Evolutionary conservation across 164 flowering plant species (phyloP), one percentile per base, ranked within the genome.

Genomic region (Houttuynia cordata): DNA sequence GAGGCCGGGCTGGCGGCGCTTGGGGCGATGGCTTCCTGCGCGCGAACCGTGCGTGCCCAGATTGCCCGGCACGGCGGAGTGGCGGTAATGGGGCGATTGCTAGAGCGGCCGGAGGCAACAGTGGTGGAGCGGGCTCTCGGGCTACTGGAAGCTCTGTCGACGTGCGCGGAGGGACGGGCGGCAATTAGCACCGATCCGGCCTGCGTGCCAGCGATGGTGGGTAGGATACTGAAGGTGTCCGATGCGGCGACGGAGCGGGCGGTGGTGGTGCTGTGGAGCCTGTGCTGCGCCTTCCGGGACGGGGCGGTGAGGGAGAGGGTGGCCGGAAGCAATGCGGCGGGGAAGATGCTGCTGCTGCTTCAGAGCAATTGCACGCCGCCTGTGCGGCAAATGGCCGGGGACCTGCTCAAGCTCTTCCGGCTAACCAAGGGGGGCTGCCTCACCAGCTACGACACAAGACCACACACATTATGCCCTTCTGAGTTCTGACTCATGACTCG

Each of bases 391-490:
- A 87, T 92, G 96, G 70, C 82, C 37, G 60, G 69, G 7, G 98
- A 92, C 62, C 57, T 92, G 70, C 64, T 92, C 50, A 89, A 85
- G 78, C 75, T 86, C 1, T 82, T 87, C 72, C 57, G 81, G 81
- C 45, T n/a, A 2, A 10, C 59, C 45, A 81, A 81, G 72, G 72
- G 84, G 3, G n/a, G n/a, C n/a, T 75, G 85, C 57, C 69, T 89
- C 9, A 74, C 84, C 1, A 66, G 81, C 55, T 89, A 89, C 60
- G 93, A 89, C 57, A 85, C 95, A 83, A 89, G 49, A 79, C 91
- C 13, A 82, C 87, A 19, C 91, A 92, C 61, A 89, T 92, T 62
- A 92, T 83, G 89, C 98, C 97, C 24, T 91, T 81, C 61, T 85
- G 78, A 83, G 49, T 17, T 17, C 17, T 10, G 23, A 52, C 10